Base-by-base conservation (phyloP, 352 stramenopile genomes). In the Globisporangium spinosum region DNA sequence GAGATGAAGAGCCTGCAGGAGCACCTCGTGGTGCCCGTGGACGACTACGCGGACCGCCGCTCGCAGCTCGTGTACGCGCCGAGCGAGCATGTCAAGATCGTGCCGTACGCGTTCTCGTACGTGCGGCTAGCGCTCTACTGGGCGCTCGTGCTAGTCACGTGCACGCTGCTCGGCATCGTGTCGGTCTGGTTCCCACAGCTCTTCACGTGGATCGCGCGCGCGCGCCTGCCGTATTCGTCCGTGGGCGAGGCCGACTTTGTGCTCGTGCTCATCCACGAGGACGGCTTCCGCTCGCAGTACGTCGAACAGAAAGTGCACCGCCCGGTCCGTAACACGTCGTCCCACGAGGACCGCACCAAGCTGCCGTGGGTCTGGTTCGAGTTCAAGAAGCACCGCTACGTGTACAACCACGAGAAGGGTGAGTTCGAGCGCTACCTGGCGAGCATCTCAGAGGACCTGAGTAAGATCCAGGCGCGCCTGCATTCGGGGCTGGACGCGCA, bases 341-440 rank as follows among this genome's bases (percentile, higher is more conserved):
- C 38, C 38, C 38, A 45, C 25, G 63, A 79, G 8, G 62, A 77
- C 12, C 58, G 66, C 13, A 34, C 62, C 12, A 82, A 80, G 45
- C 67, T 77, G 12, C 15, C 55, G 35, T 80, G 75, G 71, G 43
- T 82, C 35, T 89, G 80, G 79, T 90, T 91, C 65, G 79, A 87
- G 66, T 90, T 87, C 70, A 89, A 87, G 74, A 85, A 82, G 64
- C 75, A 89, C 34, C 80, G 82, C 3, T 90, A 90, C 65, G 71
- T 80, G n/a, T 89, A 77, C 73, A 76, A 82, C 64, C 65, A 79
- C 54, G 70, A 85, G 29, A 78, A 76, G 22, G 68, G 73, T 25
- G 70, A 81, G 29, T 90, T 87, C 38, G 72, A 84, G 53, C 80
- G 79, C 1, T 89, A 85, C 62, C 15, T 88, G 2, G 74, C 79